These are phyloP conservation scores for Thermothielavioides terrestris DNA, from an alignment of 495 filamentous ascomycete genomes.

Conservation along the genomic window DNA sequence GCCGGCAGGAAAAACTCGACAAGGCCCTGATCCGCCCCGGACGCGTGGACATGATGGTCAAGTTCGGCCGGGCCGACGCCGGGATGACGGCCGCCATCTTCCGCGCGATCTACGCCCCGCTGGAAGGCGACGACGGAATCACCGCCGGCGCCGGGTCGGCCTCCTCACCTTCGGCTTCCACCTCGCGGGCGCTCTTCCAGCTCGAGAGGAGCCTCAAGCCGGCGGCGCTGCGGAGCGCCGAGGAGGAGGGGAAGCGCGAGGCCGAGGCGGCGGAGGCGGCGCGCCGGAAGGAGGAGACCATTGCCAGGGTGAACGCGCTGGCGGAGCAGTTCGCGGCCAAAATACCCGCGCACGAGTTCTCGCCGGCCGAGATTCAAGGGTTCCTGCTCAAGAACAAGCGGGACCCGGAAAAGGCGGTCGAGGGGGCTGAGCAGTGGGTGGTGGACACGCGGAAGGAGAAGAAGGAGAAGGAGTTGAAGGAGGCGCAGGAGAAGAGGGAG, in stretches of 20 bases:
- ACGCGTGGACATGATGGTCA: slow-evolving; percentile 65
- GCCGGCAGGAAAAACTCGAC: slow-evolving; percentile 72
- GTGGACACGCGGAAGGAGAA: slow-evolving; percentile 48
- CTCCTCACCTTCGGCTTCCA: background rate
- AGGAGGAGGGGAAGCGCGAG: slow-evolving; percentile 27
- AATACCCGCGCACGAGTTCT: slow-evolving; percentile 57
- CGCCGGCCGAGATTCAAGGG: slow-evolving; percentile 72
- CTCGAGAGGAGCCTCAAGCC: slow-evolving; percentile 1
- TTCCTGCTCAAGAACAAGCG: slow-evolving; percentile 62
- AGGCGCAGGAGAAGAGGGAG: slow-evolving; percentile 37
- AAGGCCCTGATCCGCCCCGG: slow-evolving; percentile 68
- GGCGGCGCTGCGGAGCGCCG: slow-evolving; percentile 2
- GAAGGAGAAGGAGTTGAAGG: slow-evolving; percentile 44
- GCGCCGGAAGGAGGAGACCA: slow-evolving; percentile 29
- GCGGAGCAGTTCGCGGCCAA: slow-evolving; percentile 49
- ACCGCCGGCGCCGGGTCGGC: background rate
- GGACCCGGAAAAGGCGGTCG: slow-evolving; percentile 50
- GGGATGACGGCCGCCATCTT: slow-evolving; percentile 41
- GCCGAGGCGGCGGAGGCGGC: slow-evolving; percentile 24
- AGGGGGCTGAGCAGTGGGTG: slow-evolving; percentile 50
- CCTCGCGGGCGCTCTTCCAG: background rate
- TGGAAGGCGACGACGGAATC: slow-evolving; percentile 34
- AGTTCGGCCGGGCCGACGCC: slow-evolving; percentile 48
- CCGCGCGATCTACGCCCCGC: slow-evolving; percentile 38
- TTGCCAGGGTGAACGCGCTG: slow-evolving; percentile 25